Evolutionary conservation across 1,284 basidiomycete species (phyloP), one percentile per base, ranked within the genome.

Genomic region (Cystobasidium pallidum): DNA sequence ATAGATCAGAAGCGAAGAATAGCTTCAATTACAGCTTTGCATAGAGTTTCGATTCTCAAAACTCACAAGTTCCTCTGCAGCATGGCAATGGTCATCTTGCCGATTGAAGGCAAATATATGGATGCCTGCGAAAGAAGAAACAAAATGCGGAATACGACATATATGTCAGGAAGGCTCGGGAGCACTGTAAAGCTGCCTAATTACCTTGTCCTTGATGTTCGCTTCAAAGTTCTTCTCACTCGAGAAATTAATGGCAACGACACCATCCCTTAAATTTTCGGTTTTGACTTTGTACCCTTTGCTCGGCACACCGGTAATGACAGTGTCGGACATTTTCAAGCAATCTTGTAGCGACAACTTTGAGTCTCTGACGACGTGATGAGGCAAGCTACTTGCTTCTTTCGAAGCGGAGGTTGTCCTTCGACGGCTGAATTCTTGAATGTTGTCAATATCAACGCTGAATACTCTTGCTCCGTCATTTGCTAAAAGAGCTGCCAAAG

Each of bases 81-180:
- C 92, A 99, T 96, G 78, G 94, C 85, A 76, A 97, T 96, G 0
- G 95, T 99, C 74, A 95, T 91, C 83, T 96, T 96, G 49, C 95
- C 95, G 32, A 99, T 92, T 2, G 92, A 89, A 17, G 94, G 94
- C 74, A 95, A 85, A 80, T 95, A 95, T 76, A 97, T 84, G 3
- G 92, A 92, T 13, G 92, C 92, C 91, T 94, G 75, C 0, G 32
- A 52, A 28, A n/a, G n/a, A n/a, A n/a, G n/a, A n/a, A 78, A 59
- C 66, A 76, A 77, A 51, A 15, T 19, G 61, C 34, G 70, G 66
- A 13, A 39, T 39, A 13, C 13, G 36, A 49, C 73, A 67, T 57
- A 58, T 63, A 51, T 36, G 15, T 45, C 43, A 45, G 19, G 3
- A 45, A 3, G 19, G 43, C 3, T 45, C 43, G 4, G 11, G 11